Base-by-base conservation (phyloP, 495 filamentous ascomycete genomes). In the Hyaloscypha hepaticicola region DNA sequence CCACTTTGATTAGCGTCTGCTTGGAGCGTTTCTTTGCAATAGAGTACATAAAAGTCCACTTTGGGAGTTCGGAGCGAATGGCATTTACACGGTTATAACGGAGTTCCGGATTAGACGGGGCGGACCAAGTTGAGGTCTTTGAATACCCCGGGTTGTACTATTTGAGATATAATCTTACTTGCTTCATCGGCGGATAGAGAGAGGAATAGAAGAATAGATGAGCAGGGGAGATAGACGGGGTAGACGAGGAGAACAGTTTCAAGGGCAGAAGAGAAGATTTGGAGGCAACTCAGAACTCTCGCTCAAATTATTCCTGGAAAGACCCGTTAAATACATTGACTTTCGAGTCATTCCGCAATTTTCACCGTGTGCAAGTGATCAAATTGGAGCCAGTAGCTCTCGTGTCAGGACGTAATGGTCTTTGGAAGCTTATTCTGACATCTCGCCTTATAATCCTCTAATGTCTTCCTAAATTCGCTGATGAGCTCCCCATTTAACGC, bases 401-500 rank as follows among this genome's bases (percentile, higher is more conserved):
- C 12, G 0, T 14, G 38, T 45, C 38, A 45, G 38, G 38, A 21
- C 33, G 19, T 31, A 31, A 26, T 27, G 28, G 27, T 27, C 0
- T 57, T 31, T 14, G 34, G 4, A 27, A 66, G 28, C 66, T 66
- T 72, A 1, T 21, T 51, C 48, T 62, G 25, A 64, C 72, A 72
- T 48, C 61, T 63, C 24, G 1, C 50, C 41, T 24, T 48, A 45
- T 73, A 73, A 19, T 58, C 57, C 34, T 61, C 62, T 29, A 73
- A 27, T 3, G 50, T 52, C 62, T 41, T 63, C 62, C 63, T 64
- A 53, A 68, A 70, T 1, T 63, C 72, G 1, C 56, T 65, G 21
- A 68, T 66, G 2, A 66, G 71, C 26, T 73, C 64, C 22, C 69
- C 73, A 7, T 68, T 66, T 11, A 82, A 61, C 6, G 77, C 68